A percentile compares a stretch with the other conserved stretches of the same genome.
These are phyloP conservation scores for Magnolia changhungtana DNA, from an alignment of 164 flowering plant species.

Conservation along the genomic window DNA sequence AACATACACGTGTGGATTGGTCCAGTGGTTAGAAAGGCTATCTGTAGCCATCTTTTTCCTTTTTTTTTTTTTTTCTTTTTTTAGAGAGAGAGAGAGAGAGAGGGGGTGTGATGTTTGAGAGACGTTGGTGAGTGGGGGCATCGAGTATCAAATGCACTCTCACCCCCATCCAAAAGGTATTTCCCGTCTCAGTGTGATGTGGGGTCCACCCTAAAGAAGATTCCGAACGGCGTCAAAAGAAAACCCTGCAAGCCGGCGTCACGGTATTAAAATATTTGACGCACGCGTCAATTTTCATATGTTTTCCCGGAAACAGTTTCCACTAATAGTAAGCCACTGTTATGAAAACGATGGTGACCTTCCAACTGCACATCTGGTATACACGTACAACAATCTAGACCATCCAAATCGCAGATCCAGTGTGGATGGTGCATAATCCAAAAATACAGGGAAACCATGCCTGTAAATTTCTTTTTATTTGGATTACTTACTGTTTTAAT, in stretches of 20 bases:
- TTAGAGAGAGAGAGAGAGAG: neutral
- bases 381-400: no score
- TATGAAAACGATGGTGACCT: no score
- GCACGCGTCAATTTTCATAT: conserved; percentile 6
- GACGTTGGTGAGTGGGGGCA: conserved; percentile 17
- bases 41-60: neutral
- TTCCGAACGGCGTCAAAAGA: conserved; percentile 17
- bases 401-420: no score
- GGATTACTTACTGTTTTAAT: no score
- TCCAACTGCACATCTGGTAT: no score
- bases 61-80: neutral
- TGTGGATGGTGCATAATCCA: no score
- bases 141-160: conserved; percentile 16
- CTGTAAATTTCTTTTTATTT: no score
- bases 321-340: no score
- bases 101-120: neutral
- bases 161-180: conserved; percentile 18
- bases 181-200: conserved; percentile 19
- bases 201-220: conserved; percentile 13
- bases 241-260: neutral
- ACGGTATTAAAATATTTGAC: neutral
- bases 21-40: neutral
- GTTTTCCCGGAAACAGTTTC: neutral
- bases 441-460: no score
- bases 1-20: neutral